phyloP scores from a whole-genome alignment of 2,329 filamentous ascomycete species.

The Venturia aucupariae region DNA sequence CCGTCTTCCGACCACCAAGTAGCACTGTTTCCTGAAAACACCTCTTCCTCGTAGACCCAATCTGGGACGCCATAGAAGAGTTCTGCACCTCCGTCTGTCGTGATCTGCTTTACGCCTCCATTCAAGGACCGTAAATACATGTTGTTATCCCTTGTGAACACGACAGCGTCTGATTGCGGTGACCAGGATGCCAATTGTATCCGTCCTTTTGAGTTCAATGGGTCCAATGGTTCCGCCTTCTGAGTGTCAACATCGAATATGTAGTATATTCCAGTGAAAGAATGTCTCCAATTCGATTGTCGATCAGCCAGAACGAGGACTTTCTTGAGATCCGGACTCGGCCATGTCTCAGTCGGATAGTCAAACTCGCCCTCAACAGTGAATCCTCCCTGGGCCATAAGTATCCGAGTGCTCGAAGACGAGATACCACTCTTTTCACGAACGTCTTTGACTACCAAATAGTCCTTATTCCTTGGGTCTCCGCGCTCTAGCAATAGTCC shows the following conservation, averaged over 20 bases:
- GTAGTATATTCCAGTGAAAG: conserved; percentile 78
- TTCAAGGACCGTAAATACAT: conserved; percentile 66
- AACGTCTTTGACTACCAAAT: conserved; percentile 80
- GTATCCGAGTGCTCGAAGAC: conserved; percentile 43
- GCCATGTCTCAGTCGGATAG: conserved; percentile 54
- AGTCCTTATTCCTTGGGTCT: conserved; percentile 54
- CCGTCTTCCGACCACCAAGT: conserved; percentile 96
- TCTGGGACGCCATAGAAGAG: conserved; percentile 95
- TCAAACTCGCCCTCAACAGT: conserved; percentile 47
- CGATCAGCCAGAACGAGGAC: conserved; percentile 70
- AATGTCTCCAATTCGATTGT: conserved; percentile 80
- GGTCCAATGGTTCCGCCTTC: conserved; percentile 66
- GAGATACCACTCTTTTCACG: conserved; percentile 35
- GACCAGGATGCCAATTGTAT: conserved; percentile 88
- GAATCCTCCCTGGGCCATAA: conserved; percentile 66
- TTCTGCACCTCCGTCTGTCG: conserved; percentile 74
- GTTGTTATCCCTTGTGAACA: conserved; percentile 89
- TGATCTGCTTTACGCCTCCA: conserved; percentile 61
- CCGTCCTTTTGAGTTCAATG: conserved; percentile 51
- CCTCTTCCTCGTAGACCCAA: conserved; percentile 92
- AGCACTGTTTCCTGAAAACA: conserved; percentile 67
- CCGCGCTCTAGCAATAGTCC: conserved; percentile 72
- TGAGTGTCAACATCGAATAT: conserved; percentile 84
- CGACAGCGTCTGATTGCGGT: conserved; percentile 73
- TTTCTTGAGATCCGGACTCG: conserved; percentile 75